Evolutionary conservation across 2,329 filamentous ascomycete species (phyloP), one percentile per base, ranked within the genome.

Genomic region (Nemania abortiva): DNA sequence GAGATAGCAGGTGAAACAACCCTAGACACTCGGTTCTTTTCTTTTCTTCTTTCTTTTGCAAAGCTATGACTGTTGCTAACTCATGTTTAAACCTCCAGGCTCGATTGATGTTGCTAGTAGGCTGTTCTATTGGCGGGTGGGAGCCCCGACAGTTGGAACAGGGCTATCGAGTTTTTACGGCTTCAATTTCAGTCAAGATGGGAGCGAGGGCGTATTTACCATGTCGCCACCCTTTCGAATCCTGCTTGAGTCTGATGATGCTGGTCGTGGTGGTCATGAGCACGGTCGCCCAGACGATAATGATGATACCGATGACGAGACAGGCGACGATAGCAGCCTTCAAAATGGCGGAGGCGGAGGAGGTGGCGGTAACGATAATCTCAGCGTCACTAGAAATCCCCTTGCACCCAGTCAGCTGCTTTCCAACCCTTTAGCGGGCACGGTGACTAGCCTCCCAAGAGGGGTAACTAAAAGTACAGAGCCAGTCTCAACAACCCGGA

Each of bases 151-250:
- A 18, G 24, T 13, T 22, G n/a, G 20, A 47, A 34, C 20, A 27
- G 6, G 20, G 11, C 24, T 34, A n/a, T 15, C 24, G 18, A 52
- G 5, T 42, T 57, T 50, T 5, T 64, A 57, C 52, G 11, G 47
- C 22, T 15, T 63, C 9, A 63, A 58, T 10, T 49, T 63, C 3
- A 63, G 39, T 10, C 9, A 39, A 9, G 52, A 63, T 7, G 58
- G 59, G n/a, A 58, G 31, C n/a, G 20, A 53, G 18, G 13, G n/a
- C 2, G 11, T 20, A 3, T 63, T 58, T 27, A n/a, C 0, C 6
- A 29, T 39, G 18, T 67, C 59, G 3, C 15, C 45, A 22, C 31
- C n/a, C 34, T 67, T 67, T n/a, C 24, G 18, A 18, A 63, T 67
- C 49, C n/a, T 2, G 7, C 4, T 11, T 61, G 11, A 18, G 34